Evolutionary conservation across 106 monocot species (phyloP), one percentile per base, ranked within the genome.

Genomic region (Chionographis japonica): DNA sequence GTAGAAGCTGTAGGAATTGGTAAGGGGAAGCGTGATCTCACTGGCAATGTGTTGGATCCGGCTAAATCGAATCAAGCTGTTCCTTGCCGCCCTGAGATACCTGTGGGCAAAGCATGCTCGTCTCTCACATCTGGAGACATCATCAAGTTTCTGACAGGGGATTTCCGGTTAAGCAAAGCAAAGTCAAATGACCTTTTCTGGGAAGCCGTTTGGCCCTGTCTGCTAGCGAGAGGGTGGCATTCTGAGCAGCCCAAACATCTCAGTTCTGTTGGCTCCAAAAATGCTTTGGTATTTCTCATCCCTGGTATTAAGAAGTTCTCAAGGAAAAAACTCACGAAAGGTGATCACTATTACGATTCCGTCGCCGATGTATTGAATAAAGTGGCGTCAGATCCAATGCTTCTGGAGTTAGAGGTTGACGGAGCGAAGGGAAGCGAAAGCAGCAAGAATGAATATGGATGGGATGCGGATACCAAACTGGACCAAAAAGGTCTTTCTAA

Each of bases 131-230:
- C 82, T 43, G 84, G 50, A 51, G 84, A 83, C 16, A 89, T 97
- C 40, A 69, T 97, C 58, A 92, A 83, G 53, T 89, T 84, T 80
- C 69, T 97, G 18, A 97, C 92, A 8, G 97, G 92, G 63, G 83
- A 83, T 83, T 92, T 81, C 58, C 81, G 97, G 57, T 61, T 97
- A 46, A 92, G 97, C 79, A 97, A 92, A 73, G 81, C 86, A 40
- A 82, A 68, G 55, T 89, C 92, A n/a, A 89, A 87, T 81, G 97
- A 97, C 77, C 80, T 97, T 4, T 97, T 97, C 68, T 92, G 97
- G 92, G 97, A 97, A 61, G 92, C 97, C 20, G 84, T 97, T 10
- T 97, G 94, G 94, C 97, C 97, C 54, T 87, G 92, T 18, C 69
- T 98, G 63, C 92, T 98, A 8, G 85, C 76, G 49, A 84, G 78